Conservation (phyloP, 2,329 filamentous ascomycete genomes). For the Xylariales sp. region DNA sequence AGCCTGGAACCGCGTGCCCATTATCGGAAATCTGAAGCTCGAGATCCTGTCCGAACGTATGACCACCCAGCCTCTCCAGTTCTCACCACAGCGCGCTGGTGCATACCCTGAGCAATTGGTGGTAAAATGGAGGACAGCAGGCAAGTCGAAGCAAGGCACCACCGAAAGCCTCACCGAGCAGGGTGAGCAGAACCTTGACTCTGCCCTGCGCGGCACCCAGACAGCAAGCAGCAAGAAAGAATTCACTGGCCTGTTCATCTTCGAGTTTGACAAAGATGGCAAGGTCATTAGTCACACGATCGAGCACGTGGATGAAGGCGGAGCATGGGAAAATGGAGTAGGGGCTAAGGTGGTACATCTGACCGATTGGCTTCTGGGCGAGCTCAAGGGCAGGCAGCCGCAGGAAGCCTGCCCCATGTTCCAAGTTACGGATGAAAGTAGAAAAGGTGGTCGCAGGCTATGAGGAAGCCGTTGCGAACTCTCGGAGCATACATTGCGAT, state of each 20-base stretch:
- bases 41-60: constrained; percentile 89
- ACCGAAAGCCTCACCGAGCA: constrained; percentile 21
- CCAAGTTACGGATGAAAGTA: neutral
- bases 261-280: constrained; percentile 88
- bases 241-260: constrained; percentile 90
- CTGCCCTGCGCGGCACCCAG: constrained; percentile 31
- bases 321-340: constrained; percentile 76
- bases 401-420: constrained; percentile 7
- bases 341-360: constrained; percentile 81
- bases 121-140: constrained; percentile 78
- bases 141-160: constrained; percentile 37
- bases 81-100: constrained; percentile 45
- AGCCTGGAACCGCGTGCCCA: constrained; percentile 88
- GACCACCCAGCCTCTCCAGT: constrained; percentile 52
- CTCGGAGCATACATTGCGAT: too few species aligned
- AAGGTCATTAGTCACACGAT: constrained; percentile 85
- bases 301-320: constrained; percentile 82
- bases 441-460: too few species aligned
- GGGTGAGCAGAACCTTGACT: constrained; percentile 28
- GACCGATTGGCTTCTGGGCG: constrained; percentile 91
- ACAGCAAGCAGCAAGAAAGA: constrained; percentile 62
- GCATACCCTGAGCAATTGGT: constrained; percentile 74
- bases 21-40: constrained; percentile 85
- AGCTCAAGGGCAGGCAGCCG: constrained; percentile 44
- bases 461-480: too few species aligned